Percentiles rank a stretch among this genome's conserved stretches.
Conservation (phyloP, 2,329 filamentous ascomycete genomes). For the Epichloe gansuensis region DNA sequence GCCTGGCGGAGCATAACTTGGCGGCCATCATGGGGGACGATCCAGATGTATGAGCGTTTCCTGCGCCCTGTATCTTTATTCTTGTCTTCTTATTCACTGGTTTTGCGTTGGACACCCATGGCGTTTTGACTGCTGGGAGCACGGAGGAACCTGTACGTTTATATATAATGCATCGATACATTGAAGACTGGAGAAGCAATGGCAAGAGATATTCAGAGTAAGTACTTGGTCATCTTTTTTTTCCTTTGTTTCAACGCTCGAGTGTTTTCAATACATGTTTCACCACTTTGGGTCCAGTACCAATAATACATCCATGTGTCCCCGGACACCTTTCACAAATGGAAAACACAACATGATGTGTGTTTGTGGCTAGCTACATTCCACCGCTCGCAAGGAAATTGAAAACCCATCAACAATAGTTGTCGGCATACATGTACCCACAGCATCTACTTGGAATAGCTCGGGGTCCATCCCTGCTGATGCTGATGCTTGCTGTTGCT, state of each 20-base stretch:
- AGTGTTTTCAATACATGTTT: not conserved
- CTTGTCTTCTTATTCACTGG: not conserved
- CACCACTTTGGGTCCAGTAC: not conserved
- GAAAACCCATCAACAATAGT: not conserved
- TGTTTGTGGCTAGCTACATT: not conserved
- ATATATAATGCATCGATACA: too few species aligned
- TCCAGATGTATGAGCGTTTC: constrained; percentile 9
- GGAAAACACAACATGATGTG: constrained; percentile 3
- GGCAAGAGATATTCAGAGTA: not conserved
- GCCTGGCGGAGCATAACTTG: constrained; percentile 57
- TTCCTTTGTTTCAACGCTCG: constrained; percentile 3
- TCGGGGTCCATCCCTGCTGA: too few species aligned
- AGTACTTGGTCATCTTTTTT: not conserved
- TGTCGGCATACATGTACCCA: not conserved
- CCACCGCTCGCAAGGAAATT: not conserved
- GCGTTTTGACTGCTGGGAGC: not conserved
- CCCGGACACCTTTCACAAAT: constrained; percentile 4
- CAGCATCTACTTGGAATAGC: too few species aligned
- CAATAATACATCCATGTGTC: constrained; percentile 4
- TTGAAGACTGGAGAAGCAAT: too few species aligned
- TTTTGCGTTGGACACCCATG: constrained; percentile 9
- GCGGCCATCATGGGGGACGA: constrained; percentile 63
- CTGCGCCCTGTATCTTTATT: not conserved
- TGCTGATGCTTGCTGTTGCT: too few species aligned
- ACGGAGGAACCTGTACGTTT: too few species aligned